phyloP scores from a whole-genome alignment of 2,329 filamentous ascomycete genomes.

The Neoscytalidium dimidiatum region DNA sequence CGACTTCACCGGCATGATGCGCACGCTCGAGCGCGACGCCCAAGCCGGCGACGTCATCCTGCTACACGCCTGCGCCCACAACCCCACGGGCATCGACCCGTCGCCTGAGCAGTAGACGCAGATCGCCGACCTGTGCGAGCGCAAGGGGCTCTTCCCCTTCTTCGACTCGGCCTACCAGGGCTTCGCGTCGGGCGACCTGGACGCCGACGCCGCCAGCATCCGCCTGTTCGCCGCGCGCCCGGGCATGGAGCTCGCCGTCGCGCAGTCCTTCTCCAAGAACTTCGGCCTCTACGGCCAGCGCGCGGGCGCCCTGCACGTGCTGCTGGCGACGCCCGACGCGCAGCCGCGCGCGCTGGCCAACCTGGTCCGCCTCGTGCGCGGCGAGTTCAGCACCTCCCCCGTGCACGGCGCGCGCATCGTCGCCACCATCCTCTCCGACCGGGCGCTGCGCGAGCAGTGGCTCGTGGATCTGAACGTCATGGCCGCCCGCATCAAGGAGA shows the following conservation, averaged over 20 bases:
- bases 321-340: constrained; percentile 15
- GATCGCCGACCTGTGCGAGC: constrained; percentile 34
- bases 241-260: constrained; percentile 29
- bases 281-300: constrained; percentile 43
- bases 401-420: constrained; percentile 35
- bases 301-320: constrained; percentile 30
- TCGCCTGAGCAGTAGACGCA: constrained; percentile 36
- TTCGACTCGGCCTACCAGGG: constrained; percentile 45
- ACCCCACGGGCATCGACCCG: constrained; percentile 42
- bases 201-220: constrained; percentile 38
- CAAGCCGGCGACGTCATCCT: constrained; percentile 36
- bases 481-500: constrained; percentile 34
- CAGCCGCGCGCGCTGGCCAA: neutral
- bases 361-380: constrained; percentile 26
- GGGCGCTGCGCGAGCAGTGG: constrained; percentile 31
- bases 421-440: constrained; percentile 28
- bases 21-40: constrained; percentile 27
- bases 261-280: constrained; percentile 42
- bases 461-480: constrained; percentile 36
- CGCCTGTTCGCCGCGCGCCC: constrained; percentile 31
- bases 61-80: constrained; percentile 41
- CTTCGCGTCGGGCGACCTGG: constrained; percentile 38
- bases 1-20: constrained; percentile 34
- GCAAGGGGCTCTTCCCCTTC: constrained; percentile 35
- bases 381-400: constrained; percentile 32